Conservation (phyloP, 2,329 filamentous ascomycete genomes). For the Diaporthe vexans region DNA sequence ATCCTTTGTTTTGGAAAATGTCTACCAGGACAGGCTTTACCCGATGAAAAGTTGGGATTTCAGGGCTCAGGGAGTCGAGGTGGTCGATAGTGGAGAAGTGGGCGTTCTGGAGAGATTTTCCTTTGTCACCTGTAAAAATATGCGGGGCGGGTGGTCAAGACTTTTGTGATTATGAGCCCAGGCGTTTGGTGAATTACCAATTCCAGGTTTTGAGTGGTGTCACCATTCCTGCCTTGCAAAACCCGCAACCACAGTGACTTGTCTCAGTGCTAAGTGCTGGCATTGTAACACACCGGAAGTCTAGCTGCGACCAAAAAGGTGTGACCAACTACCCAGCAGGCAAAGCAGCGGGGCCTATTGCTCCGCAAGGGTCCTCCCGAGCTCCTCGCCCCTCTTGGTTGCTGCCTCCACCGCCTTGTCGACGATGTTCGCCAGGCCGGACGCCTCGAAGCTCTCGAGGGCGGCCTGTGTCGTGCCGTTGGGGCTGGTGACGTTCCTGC, state of each 20-base stretch:
- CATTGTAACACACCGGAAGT: not conserved
- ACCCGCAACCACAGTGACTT: not conserved
- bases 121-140: slow-evolving; percentile 24
- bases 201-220: slow-evolving; percentile 7
- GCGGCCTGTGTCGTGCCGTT: slow-evolving; percentile 66
- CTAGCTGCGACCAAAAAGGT: not conserved
- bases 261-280: not conserved
- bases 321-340: not conserved
- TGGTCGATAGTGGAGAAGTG: not conserved
- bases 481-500: slow-evolving; percentile 66
- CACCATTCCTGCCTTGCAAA: not conserved
- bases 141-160: not conserved
- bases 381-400: slow-evolving; percentile 57
- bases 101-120: slow-evolving; percentile 8
- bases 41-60: not conserved
- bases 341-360: not conserved
- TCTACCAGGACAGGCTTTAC: not conserved
- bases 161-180: slow-evolving; percentile 5
- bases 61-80: not conserved
- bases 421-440: slow-evolving; percentile 59
- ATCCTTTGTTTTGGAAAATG: not conserved
- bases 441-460: slow-evolving; percentile 61
- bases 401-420: slow-evolving; percentile 63
- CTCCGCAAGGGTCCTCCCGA: slow-evolving; percentile 49
- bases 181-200: slow-evolving; percentile 12